Conservation (phyloP, 2,329 filamentous ascomycete species). For the Cordyceps cicadae region DNA sequence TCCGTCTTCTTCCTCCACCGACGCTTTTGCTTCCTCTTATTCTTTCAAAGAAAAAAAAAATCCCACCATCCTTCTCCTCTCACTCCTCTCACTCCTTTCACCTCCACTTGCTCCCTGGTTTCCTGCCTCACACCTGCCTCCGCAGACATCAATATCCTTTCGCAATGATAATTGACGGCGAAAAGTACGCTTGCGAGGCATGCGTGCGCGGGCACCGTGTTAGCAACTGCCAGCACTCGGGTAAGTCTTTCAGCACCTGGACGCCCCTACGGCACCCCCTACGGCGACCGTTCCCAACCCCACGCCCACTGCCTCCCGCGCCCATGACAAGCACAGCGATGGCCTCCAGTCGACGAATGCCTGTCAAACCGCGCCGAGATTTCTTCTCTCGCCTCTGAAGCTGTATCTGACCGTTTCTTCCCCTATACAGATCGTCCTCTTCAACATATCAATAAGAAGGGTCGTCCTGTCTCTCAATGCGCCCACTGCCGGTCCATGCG, state of each 20-base stretch:
- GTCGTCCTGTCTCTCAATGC: conserved; percentile 94
- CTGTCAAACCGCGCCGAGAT: neutral
- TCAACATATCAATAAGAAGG: conserved; percentile 95
- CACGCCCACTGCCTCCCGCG: neutral
- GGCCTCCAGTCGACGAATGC: neutral
- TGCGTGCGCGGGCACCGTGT: conserved; percentile 98
- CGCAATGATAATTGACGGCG: conserved; percentile 79
- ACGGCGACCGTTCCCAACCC: neutral
- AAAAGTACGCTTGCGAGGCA: conserved; percentile 97
- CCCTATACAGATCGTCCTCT: conserved; percentile 67
- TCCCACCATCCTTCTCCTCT: neutral
- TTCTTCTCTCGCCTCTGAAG: neutral
- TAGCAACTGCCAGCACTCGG: conserved; percentile 93
- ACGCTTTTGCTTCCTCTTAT: conserved; percentile 7
- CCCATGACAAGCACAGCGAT: neutral
- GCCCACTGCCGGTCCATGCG: conserved; percentile 92
- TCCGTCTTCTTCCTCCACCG: conserved; percentile 8
- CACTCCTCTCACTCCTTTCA: neutral
- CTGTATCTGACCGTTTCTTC: neutral
- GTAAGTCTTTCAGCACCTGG: conserved; percentile 48
- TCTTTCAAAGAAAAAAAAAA: conserved; percentile 1
- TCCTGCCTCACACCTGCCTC: conserved; percentile 10
- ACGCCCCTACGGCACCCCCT: neutral
- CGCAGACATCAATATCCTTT: conserved; percentile 11
- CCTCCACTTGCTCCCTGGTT: neutral